Percentiles rank a stretch among this genome's conserved stretches.
These are phyloP conservation scores for Neofusicoccum laricinum DNA, from an alignment of 2,329 filamentous ascomycete genomes.

Conservation along the genomic window DNA sequence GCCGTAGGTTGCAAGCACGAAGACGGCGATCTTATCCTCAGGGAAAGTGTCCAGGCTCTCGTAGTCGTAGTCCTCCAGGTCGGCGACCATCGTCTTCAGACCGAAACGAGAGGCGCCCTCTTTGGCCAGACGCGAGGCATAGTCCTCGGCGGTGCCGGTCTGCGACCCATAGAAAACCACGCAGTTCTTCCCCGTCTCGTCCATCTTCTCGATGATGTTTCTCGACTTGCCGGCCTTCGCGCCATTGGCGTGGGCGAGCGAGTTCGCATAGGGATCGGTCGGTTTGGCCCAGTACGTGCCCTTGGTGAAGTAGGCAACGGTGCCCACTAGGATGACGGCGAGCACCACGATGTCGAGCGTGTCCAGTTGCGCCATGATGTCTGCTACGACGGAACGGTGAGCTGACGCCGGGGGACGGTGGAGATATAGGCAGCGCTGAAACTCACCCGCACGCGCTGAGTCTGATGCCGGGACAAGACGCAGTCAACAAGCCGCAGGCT, in stretches of 20 bases:
- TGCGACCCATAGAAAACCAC: slow-evolving; percentile 98
- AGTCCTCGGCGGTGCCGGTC: slow-evolving; percentile 97
- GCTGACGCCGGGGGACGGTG: neutral
- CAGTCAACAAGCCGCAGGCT: neutral
- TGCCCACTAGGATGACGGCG: slow-evolving; percentile 77
- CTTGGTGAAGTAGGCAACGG: slow-evolving; percentile 95
- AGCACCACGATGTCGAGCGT: slow-evolving; percentile 94
- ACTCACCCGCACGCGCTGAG: slow-evolving; percentile 1
- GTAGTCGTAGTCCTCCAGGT: slow-evolving; percentile 96
- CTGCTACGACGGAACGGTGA: slow-evolving; percentile 43
- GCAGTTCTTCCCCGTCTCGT: slow-evolving; percentile 93
- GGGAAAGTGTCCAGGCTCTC: slow-evolving; percentile 89
- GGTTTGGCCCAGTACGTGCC: slow-evolving; percentile 87
- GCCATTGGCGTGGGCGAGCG: slow-evolving; percentile 64
- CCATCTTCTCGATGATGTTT: slow-evolving; percentile 93
- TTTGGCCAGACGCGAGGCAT: slow-evolving; percentile 92
- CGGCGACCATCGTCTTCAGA: slow-evolving; percentile 95
- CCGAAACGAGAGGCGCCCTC: slow-evolving; percentile 96
- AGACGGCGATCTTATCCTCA: slow-evolving; percentile 87
- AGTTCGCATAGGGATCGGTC: slow-evolving; percentile 83
- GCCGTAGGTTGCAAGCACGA: slow-evolving; percentile 94
- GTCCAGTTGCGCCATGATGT: slow-evolving; percentile 88
- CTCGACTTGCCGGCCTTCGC: slow-evolving; percentile 80
- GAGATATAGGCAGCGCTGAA: slow-evolving; percentile 9
- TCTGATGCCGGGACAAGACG: neutral